phyloP scores from a whole-genome alignment of 179 eudicot genomes.

The Silene noctiflora region DNA sequence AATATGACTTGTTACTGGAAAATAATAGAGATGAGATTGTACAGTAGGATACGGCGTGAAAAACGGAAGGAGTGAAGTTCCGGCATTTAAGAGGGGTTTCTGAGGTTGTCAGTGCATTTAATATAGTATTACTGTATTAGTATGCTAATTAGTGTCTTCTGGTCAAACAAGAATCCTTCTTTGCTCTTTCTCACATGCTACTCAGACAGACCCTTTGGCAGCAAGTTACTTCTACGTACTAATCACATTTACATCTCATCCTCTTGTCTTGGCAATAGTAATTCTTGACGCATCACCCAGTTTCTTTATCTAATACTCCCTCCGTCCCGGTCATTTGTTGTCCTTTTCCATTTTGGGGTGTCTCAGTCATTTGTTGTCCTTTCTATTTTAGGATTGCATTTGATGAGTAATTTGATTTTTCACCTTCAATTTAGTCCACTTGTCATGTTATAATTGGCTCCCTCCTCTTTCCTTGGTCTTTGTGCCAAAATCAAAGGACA shows the following conservation, averaged over 20 bases:
- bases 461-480: too few species aligned
- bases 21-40: background rate
- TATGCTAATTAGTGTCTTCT: conserved; percentile 7
- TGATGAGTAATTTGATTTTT: too few species aligned
- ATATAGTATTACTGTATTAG: background rate
- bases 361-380: too few species aligned
- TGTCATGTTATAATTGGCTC: too few species aligned
- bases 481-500: too few species aligned
- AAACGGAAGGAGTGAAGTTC: conserved; percentile 13
- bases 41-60: conserved; percentile 27
- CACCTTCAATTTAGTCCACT: too few species aligned
- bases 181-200: conserved; percentile 28
- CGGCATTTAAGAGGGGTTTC: conserved; percentile 12
- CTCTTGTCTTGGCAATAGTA: background rate
- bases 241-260: background rate
- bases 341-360: too few species aligned
- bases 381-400: too few species aligned
- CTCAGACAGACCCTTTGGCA: conserved; percentile 12
- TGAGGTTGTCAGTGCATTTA: conserved; percentile 24
- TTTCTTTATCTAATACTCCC: too few species aligned
- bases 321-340: too few species aligned
- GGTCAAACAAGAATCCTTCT: conserved; percentile 35
- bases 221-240: conserved; percentile 12
- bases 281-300: too few species aligned
- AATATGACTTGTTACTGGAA: too few species aligned